phyloP scores from a whole-genome alignment of 2,329 filamentous ascomycete species.

The Ascochyta koolunga region DNA sequence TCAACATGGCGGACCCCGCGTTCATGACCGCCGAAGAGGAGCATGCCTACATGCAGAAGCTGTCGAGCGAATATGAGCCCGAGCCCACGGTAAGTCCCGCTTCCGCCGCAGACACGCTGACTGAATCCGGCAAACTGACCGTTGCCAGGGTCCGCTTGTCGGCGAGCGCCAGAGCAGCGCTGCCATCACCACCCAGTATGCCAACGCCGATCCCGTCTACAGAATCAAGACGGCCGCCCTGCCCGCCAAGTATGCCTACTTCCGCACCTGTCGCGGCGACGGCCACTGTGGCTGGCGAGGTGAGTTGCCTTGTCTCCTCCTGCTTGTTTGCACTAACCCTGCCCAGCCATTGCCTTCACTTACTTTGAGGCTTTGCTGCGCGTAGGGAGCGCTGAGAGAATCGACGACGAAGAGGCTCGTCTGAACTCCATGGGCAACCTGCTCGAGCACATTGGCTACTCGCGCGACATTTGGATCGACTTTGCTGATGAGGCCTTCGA shows the following conservation, averaged over 20 bases:
- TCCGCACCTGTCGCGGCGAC: conserved; percentile 86
- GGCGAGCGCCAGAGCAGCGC: conserved; percentile 78
- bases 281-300: conserved; percentile 98
- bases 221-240: conserved; percentile 86
- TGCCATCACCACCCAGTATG: conserved; percentile 83
- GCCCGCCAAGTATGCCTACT: conserved; percentile 83
- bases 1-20: conserved; percentile 47
- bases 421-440: conserved; percentile 74
- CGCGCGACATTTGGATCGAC: conserved; percentile 76
- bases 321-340: conserved; percentile 34
- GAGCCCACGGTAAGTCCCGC: conserved; percentile 59
- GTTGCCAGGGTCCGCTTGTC: conserved; percentile 76
- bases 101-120: conserved; percentile 18
- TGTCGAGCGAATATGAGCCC: conserved; percentile 66
- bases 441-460: conserved; percentile 72
- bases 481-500: conserved; percentile 78
- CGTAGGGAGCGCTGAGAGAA: conserved; percentile 66
- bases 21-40: conserved; percentile 57
- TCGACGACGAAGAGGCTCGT: conserved; percentile 74
- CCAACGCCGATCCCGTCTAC: conserved; percentile 83
- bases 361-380: conserved; percentile 88
- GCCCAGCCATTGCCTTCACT: conserved; percentile 82
- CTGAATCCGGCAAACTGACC: conserved; percentile 25
- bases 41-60: conserved; percentile 65
- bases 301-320: conserved; percentile 55